Evolutionary conservation across 441 rosid genomes (phyloP).

Genomic region (Erodium trifolium): DNA sequence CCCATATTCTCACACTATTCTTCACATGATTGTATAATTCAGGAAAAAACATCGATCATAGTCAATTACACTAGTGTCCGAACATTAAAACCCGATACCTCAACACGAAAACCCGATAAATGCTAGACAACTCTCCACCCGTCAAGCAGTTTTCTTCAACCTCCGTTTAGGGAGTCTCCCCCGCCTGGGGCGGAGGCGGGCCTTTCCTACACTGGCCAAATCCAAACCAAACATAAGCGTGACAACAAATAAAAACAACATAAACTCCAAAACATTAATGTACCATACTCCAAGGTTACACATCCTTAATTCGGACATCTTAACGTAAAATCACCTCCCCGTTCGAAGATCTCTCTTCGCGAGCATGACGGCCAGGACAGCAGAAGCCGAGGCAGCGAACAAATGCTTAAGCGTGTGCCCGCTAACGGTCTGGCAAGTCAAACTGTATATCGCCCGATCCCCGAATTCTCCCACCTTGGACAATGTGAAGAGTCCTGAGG

Average conservation of each 20-base stretch:
- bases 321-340: background rate
- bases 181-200: background rate
- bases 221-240: too few species aligned
- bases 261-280: background rate
- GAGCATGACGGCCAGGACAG: background rate
- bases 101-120: background rate
- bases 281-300: background rate
- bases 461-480: background rate
- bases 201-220: background rate
- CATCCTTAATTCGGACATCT: background rate
- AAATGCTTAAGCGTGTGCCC: slow-evolving; percentile 1
- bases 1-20: background rate
- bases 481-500: background rate
- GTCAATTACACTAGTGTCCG: background rate
- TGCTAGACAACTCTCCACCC: background rate
- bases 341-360: background rate
- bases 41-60: background rate
- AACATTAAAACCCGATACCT: background rate
- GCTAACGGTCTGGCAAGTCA: background rate
- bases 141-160: background rate
- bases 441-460: background rate
- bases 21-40: too few species aligned
- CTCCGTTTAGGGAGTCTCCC: background rate
- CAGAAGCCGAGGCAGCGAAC: background rate
- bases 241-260: background rate